Evolutionary conservation across 164 flowering plant genomes (phyloP).

Genomic region (Chimonanthus salicifolius): DNA sequence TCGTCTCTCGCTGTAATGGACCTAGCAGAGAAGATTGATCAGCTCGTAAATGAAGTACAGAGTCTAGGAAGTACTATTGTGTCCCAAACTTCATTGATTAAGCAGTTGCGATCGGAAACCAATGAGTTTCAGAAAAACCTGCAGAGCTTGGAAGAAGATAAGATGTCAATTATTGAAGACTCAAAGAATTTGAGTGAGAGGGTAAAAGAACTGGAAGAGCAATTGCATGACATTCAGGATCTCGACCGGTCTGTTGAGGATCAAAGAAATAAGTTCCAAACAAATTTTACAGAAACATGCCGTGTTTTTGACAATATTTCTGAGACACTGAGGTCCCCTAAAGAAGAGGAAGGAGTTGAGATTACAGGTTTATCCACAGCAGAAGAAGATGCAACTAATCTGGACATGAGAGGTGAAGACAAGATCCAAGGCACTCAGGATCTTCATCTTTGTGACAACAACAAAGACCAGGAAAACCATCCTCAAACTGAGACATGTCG

Average conservation of each 20-base stretch:
- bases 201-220: conserved; percentile 47
- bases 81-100: conserved; percentile 61
- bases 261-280: conserved; percentile 30
- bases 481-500: not conserved
- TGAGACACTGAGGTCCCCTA: conserved; percentile 32
- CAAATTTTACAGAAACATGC: conserved; percentile 43
- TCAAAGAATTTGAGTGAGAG: conserved; percentile 30
- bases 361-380: conserved; percentile 7
- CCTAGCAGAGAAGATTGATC: conserved; percentile 77
- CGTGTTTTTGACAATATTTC: conserved; percentile 40
- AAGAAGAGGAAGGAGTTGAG: conserved; percentile 28
- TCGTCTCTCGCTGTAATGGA: conserved; percentile 45
- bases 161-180: conserved; percentile 24
- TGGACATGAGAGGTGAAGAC: conserved; percentile 6
- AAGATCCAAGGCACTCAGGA: conserved; percentile 8
- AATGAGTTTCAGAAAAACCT: conserved; percentile 61
- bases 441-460: not conserved
- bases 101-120: conserved; percentile 54
- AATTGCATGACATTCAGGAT: conserved; percentile 33
- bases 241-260: conserved; percentile 32
- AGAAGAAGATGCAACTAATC: not conserved
- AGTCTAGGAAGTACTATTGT: conserved; percentile 52
- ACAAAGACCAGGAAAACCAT: conserved; percentile 13
- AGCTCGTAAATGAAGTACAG: conserved; percentile 69
- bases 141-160: conserved; percentile 54